These are phyloP conservation scores for Cyclotella sp. DNA, from an alignment of 108 stramenopile species.

Conservation along the genomic window DNA sequence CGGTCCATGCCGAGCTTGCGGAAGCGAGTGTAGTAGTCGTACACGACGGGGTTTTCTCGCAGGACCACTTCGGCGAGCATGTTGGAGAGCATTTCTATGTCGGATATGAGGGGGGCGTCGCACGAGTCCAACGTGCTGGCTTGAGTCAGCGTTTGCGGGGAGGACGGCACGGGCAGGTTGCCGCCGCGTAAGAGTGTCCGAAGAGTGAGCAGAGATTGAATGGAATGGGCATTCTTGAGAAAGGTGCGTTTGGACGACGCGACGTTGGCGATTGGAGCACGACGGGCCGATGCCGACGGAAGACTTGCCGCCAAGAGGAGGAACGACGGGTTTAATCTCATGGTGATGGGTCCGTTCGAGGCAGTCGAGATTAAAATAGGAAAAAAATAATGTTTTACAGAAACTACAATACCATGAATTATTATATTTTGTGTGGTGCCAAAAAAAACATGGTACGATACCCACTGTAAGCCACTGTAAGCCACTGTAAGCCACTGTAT, in stretches of 20 bases:
- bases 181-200: neutral
- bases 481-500: too few relatives aligned
- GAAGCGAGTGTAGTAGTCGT: conserved; percentile 73
- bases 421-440: too few relatives aligned
- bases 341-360: too few relatives aligned
- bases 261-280: neutral
- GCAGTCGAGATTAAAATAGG: too few relatives aligned
- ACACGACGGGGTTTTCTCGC: conserved; percentile 65
- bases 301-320: conserved; percentile 5
- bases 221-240: neutral
- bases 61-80: conserved; percentile 76
- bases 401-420: too few relatives aligned
- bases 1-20: conserved; percentile 69
- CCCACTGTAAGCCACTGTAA: too few relatives aligned
- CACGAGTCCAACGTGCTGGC: conserved; percentile 27
- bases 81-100: conserved; percentile 77
- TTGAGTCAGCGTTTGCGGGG: conserved; percentile 19
- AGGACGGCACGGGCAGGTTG: neutral
- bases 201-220: neutral
- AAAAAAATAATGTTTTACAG: too few relatives aligned
- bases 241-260: too few relatives aligned
- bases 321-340: conserved; percentile 21
- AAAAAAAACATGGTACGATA: too few relatives aligned
- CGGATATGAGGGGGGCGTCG: conserved; percentile 56
- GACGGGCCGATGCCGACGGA: neutral